phyloP scores from a whole-genome alignment of 306 rosid genomes.

The Cicer chorassanicum region DNA sequence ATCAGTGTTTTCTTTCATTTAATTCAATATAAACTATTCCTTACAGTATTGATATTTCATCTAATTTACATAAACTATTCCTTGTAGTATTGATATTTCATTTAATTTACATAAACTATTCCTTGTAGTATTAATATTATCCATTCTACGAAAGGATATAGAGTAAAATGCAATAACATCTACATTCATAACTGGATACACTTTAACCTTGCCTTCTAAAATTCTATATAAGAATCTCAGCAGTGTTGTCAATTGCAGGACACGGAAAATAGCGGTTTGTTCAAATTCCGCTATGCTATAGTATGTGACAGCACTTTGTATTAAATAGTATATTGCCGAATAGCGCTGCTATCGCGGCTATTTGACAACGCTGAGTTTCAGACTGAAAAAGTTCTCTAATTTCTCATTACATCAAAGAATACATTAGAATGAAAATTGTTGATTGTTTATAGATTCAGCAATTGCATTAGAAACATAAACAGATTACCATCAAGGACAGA shows the following conservation, averaged over 20 bases:
- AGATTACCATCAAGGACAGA: slow-evolving; percentile 7
- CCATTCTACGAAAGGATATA: neutral
- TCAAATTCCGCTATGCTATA: no score
- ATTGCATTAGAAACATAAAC: neutral
- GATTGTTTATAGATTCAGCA: slow-evolving; percentile 20
- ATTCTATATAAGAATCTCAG: slow-evolving; percentile 4
- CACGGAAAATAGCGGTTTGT: no score
- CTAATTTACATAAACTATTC: neutral
- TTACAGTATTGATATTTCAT: neutral
- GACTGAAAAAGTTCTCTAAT: neutral
- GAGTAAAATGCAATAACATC: slow-evolving; percentile 3
- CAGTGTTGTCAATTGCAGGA: no score
- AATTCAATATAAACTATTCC: slow-evolving; percentile 2
- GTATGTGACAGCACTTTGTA: no score
- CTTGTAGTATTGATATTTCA: neutral
- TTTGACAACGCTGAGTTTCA: no score
- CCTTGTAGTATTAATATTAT: neutral
- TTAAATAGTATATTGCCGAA: no score
- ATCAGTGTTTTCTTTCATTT: neutral
- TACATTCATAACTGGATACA: neutral
- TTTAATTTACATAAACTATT: neutral
- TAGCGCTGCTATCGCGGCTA: no score
- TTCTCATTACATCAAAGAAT: neutral
- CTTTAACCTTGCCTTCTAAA: neutral
- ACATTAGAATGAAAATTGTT: neutral